Evolutionary conservation across 164 flowering plant genomes (phyloP).

Genomic region (Euptelea pleiosperma): DNA sequence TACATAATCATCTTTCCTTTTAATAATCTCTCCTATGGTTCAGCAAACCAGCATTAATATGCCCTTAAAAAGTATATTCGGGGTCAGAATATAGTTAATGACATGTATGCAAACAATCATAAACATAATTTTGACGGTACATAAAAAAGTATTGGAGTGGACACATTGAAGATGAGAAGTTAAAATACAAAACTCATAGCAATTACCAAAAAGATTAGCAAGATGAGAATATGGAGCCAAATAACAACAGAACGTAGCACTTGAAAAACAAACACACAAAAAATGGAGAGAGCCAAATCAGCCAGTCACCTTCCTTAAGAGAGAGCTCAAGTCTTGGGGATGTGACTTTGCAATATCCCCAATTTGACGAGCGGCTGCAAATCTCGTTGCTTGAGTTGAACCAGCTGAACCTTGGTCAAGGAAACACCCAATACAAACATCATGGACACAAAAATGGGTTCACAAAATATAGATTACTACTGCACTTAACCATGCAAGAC

Average conservation of each 20-base stretch:
- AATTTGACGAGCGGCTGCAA: constrained; percentile 93
- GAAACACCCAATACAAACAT: constrained; percentile 17
- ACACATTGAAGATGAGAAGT: too few relatives aligned
- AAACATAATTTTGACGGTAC: too few relatives aligned
- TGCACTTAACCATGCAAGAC: not conserved
- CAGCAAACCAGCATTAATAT: too few relatives aligned
- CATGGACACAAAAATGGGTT: not conserved
- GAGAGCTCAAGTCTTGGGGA: constrained; percentile 78
- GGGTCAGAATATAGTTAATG: too few relatives aligned
- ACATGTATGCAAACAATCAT: too few relatives aligned
- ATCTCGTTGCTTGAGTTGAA: constrained; percentile 88
- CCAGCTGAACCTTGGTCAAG: constrained; percentile 59
- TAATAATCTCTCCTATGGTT: too few relatives aligned
- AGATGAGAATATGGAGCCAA: not conserved
- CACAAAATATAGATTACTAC: not conserved
- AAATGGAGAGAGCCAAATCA: not conserved
- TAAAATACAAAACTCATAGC: not conserved
- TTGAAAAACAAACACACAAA: not conserved
- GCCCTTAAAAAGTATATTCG: too few relatives aligned
- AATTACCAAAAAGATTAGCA: not conserved
- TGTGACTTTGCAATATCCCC: constrained; percentile 92
- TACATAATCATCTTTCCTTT: too few relatives aligned
- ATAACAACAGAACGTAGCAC: not conserved
- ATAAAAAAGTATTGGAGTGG: not conserved
- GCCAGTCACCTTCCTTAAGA: constrained; percentile 65